Evolutionary conservation across 2,329 filamentous ascomycete genomes (phyloP), one percentile per base, ranked within the genome.

Genomic region (Fusarium musae): DNA sequence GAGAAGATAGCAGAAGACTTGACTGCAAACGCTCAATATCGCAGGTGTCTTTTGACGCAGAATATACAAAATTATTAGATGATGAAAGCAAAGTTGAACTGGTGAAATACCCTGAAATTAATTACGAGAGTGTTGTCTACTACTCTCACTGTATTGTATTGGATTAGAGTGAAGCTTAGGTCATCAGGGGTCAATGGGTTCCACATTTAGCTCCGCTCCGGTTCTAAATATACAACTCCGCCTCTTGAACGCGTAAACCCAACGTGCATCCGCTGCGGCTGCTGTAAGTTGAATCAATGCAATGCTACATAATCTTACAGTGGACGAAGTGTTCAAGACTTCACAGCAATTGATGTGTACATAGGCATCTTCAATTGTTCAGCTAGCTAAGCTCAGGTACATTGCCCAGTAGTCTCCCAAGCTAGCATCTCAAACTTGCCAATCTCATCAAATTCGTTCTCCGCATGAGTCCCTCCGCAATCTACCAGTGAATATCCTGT

Each of bases 151-250:
- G 34, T 40, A 52, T 58, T 59, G 44, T 26, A 67, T 61, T 43
- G 32, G 42, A 57, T 37, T 46, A 46, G 60, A 66, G 49, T 46
- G n/a, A 52, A 46, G 71, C 72, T 76, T 77, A 77, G 69, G 73
- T 76, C 75, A 77, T 78, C 76, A 78, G 76, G 76, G 76, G 75
- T 37, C 66, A 43, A 37, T 39, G 70, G 70, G 70, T 58, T 68
- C 70, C 70, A 74, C 70, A 46, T 36, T 58, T 64, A 36, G 70
- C 60, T 63, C 71, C 67, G 63, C 70, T 59, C 65, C 43, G 40
- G 23, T 17, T 39, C 37, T 36, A 63, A 64, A 46, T 46, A 44
- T 46, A 66, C 26, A 58, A 69, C 70, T 73, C 70, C 70, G 71
- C 71, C 71, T 59, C 70, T 40, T 43, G 49, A 70, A 68, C 71